Conservation (phyloP, 768 basidiomycete genomes). For the Lactarius vividus region DNA sequence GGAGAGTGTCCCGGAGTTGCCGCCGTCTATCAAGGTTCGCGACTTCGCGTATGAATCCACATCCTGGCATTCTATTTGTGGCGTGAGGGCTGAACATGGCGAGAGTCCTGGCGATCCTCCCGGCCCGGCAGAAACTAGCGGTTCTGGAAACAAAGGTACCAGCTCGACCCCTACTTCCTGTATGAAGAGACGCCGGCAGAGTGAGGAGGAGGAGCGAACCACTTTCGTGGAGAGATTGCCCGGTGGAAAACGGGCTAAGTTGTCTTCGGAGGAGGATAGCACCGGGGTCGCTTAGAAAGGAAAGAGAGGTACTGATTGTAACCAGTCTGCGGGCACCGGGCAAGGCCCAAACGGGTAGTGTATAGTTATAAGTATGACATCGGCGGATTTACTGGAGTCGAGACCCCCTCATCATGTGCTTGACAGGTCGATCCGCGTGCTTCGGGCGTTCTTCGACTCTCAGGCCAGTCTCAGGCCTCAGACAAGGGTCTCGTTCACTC, state of each 20-base stretch:
- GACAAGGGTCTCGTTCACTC: background rate
- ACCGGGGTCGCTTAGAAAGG: background rate
- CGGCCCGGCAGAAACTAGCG: background rate
- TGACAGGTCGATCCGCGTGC: background rate
- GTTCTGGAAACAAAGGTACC: background rate
- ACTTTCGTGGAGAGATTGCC: background rate
- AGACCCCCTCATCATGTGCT: too few species aligned
- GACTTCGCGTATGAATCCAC: conserved; percentile 33
- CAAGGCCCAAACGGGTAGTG: background rate
- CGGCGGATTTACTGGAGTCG: background rate
- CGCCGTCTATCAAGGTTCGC: conserved; percentile 28
- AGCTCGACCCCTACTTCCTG: background rate
- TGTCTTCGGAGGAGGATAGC: background rate
- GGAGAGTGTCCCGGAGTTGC: conserved; percentile 1
- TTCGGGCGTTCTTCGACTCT: background rate
- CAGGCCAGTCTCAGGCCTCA: background rate
- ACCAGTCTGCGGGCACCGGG: too few species aligned
- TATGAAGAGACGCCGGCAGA: conserved; percentile 12
- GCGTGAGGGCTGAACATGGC: background rate
- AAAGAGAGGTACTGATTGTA: background rate
- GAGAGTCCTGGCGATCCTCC: background rate
- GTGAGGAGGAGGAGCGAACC: background rate
- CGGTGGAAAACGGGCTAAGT: conserved; percentile 7
- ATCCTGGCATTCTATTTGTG: conserved; percentile 8
- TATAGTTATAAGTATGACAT: too few species aligned